Evolutionary conservation across 768 basidiomycete genomes (phyloP), one percentile per base, ranked within the genome.

Genomic region (Antrodiella citrinella): DNA sequence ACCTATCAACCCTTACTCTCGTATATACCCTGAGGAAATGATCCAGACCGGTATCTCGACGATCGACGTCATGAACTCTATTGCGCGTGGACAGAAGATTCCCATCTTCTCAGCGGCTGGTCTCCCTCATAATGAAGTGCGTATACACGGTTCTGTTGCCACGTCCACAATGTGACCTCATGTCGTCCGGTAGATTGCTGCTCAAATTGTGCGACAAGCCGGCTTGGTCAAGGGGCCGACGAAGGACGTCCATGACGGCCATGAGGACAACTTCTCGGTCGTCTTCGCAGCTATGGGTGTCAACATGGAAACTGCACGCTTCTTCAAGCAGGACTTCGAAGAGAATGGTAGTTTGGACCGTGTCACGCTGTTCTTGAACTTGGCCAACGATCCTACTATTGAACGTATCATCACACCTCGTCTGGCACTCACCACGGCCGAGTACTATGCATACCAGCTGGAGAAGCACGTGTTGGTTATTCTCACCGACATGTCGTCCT

Each of bases 241-340:
- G 44, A 98, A 98, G 69, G 92, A 90, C 61, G 93, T 95, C 13
- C 94, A 94, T 62, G 96, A 99, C 63, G 95, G 93, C 50, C 95
- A 98, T 70, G 95, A 96, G 75, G 95, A 99, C 73, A 99, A 99
- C 70, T 99, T 99, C 78, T 95, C 92, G 44, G 94, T 99, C 62
- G 96, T 98, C 44, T 99, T 98, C 66, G 96, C 94, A 50, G 96
- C 96, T 38, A 98, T 99, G 96, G 96, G 96, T 79, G 96, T 95
- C 52, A 99, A 99, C 74, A 96, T 96, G 93, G 96, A 99, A 69
- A 98, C 96, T 4, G 96, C 96, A 44, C 84, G 95, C 48, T 99
- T 96, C 78, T 99, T 99, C 87, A 94, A 95, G 69, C 90, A 94
- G 66, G 96, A 99, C 73, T 98, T 98, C 66, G 94, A 98, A 69